phyloP scores from a whole-genome alignment of 2,329 filamentous ascomycete genomes.

The Pseudogymnoascus sp. region DNA sequence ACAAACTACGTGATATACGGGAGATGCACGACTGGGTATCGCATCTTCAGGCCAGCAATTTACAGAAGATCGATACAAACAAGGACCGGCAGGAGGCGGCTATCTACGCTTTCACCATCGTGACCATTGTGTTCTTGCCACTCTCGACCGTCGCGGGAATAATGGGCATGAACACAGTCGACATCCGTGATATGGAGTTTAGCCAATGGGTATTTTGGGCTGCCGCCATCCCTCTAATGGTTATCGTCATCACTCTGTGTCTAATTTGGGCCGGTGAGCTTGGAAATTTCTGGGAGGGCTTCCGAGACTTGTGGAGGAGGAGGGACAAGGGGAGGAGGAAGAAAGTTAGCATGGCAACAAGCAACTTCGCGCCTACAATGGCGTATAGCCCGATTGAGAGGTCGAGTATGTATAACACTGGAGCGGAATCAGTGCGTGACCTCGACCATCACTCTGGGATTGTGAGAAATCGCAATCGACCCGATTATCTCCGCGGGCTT shows the following conservation, averaged over 20 bases:
- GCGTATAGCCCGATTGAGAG: neutral
- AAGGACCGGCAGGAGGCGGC: constrained; percentile 24
- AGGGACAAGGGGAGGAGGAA: neutral
- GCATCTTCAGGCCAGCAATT: constrained; percentile 17
- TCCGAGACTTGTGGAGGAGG: neutral
- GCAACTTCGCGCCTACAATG: neutral
- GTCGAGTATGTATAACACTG: neutral
- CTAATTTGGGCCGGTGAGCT: constrained; percentile 19
- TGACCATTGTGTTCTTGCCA: constrained; percentile 29
- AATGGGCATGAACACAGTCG: constrained; percentile 28
- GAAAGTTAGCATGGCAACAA: neutral
- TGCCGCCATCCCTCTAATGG: constrained; percentile 24
- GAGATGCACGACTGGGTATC: constrained; percentile 16
- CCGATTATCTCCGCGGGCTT: neutral
- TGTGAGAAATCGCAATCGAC: neutral
- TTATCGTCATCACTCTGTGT: constrained; percentile 19
- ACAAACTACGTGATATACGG: constrained; percentile 14
- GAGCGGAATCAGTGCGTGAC: neutral
- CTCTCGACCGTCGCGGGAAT: constrained; percentile 25
- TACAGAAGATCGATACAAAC: constrained; percentile 21
- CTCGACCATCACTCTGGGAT: neutral
- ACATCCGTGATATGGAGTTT: constrained; percentile 24
- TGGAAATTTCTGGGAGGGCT: constrained; percentile 5
- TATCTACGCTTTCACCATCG: constrained; percentile 28
- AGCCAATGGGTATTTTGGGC: constrained; percentile 28